These are phyloP conservation scores for Dictyostelium discoideum DNA, from an alignment of 78 protist genomes.

Conservation along the genomic window DNA sequence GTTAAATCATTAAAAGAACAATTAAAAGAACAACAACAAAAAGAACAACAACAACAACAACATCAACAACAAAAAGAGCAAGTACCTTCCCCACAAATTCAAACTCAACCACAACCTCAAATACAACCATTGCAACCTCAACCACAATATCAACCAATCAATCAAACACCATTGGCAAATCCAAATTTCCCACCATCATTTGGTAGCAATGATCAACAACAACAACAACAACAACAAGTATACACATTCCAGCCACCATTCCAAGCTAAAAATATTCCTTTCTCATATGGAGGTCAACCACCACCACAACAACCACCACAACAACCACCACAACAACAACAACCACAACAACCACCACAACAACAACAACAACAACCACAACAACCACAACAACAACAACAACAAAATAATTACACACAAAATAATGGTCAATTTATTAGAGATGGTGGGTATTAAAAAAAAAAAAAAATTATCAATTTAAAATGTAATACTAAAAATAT, in stretches of 20 bases:
- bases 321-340: not conserved
- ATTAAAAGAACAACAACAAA: not conserved
- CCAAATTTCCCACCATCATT: not conserved
- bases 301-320: not conserved
- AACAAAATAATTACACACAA: not conserved
- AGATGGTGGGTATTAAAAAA: slow-evolving; percentile 13
- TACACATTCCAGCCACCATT: slow-evolving; percentile 10
- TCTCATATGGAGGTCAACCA: not conserved
- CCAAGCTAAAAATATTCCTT: not conserved
- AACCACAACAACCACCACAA: slow-evolving; percentile 10
- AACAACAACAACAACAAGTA: slow-evolving; percentile 22
- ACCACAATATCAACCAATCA: slow-evolving; percentile 7
- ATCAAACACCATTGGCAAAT: not conserved
- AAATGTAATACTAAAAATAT: not conserved
- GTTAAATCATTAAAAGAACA: slow-evolving; percentile 17
- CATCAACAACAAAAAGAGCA: not conserved
- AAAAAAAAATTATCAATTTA: not conserved
- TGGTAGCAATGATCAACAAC: slow-evolving; percentile 6
- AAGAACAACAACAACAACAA: not conserved
- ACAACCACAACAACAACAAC: slow-evolving; percentile 9
- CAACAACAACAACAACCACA: slow-evolving; percentile 27
- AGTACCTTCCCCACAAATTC: not conserved
- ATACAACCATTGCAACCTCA: not conserved
- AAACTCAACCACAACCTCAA: not conserved
- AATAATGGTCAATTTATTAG: slow-evolving; percentile 7